Base-by-base conservation (phyloP, 2,329 filamentous ascomycete genomes). In the Penicillium aurantiogriseum region DNA sequence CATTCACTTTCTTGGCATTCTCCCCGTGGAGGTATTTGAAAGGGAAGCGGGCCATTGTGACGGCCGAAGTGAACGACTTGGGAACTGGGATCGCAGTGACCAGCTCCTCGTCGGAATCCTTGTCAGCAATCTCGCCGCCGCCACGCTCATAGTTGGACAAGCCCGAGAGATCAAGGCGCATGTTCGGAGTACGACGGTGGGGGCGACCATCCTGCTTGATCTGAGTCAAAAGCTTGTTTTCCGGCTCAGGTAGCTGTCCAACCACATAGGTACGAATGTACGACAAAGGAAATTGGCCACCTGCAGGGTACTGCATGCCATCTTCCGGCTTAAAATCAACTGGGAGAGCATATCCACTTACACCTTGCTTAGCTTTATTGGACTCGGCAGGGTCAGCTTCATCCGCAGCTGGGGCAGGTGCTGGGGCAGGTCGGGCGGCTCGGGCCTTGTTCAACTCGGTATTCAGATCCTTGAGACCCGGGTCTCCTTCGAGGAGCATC, bases 1-100 rank as follows among this genome's bases (percentile, higher is more conserved):
- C 63, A 5, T 75, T 73, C 36, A 79, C 71, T 25, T 45, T 54
- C 47, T 76, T 69, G 29, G 69, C 64, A 13, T 67, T 54, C 5
- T 72, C 60, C 10, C 70, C 68, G 50, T 61, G 58, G 44, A 80
- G 63, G 57, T 74, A 76, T 55, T 72, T 77, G 67, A 79, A 79
- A 4, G 77, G 77, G 51, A 74, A 78, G 39, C 74, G 75, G 15
- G 71, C 70, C 7, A 79, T 68, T 19, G 76, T 70, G 10, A 67
- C 44, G 29, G 77, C 67, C 6, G 75, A 74, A 56, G 75, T 79
- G 61, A 79, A 80, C 15, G 63, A 66, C 10, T 65, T 63, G 31
- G 62, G 2, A 33, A 35, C 15, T 9, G 47, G 31, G 27, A 56
- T 38, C 10, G 33, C 23, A 23, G 48, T 44, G 40, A 45, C 13